phyloP scores from a whole-genome alignment of 2,329 filamentous ascomycete species.

The Colletotrichum sublineola region DNA sequence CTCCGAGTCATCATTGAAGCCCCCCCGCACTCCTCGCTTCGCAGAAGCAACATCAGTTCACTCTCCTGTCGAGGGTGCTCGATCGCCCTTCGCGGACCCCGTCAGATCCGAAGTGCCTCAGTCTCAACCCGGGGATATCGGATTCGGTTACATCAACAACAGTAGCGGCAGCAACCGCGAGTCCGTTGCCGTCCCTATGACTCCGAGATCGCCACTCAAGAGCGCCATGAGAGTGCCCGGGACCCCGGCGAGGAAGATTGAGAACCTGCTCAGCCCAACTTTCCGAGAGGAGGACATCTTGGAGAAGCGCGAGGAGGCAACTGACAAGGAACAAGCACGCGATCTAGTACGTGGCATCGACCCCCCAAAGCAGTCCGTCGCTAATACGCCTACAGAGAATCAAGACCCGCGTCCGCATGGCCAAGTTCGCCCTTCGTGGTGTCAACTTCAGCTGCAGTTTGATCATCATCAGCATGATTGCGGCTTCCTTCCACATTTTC shows the following conservation, averaged over 20 bases:
- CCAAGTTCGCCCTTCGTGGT: slow-evolving; percentile 93
- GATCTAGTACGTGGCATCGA: slow-evolving; percentile 78
- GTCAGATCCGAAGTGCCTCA: slow-evolving; percentile 70
- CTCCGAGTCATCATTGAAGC: slow-evolving; percentile 71
- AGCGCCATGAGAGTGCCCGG: slow-evolving; percentile 91
- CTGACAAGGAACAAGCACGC: slow-evolving; percentile 87
- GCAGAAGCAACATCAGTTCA: slow-evolving; percentile 84
- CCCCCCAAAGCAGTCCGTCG: too few relatives aligned
- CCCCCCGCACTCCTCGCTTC: slow-evolving; percentile 82
- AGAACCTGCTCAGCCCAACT: slow-evolving; percentile 89
- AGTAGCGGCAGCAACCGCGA: slow-evolving; percentile 61
- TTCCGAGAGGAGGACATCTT: slow-evolving; percentile 89
- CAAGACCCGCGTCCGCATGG: slow-evolving; percentile 90
- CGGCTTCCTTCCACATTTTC: slow-evolving; percentile 92
- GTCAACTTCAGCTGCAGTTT: slow-evolving; percentile 98
- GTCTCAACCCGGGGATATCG: slow-evolving; percentile 85
- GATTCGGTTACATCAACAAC: slow-evolving; percentile 89
- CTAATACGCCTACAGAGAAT: slow-evolving; percentile 76
- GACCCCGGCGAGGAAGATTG: slow-evolving; percentile 78
- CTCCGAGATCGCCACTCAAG: slow-evolving; percentile 85
- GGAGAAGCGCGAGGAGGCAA: slow-evolving; percentile 84
- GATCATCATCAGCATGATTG: slow-evolving; percentile 92
- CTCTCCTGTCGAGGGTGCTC: slow-evolving; percentile 75
- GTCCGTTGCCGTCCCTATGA: slow-evolving; percentile 72
- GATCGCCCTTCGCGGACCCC: slow-evolving; percentile 71